Evolutionary conservation across 306 rosid genomes (phyloP).

Genomic region (Lablab purpureus): DNA sequence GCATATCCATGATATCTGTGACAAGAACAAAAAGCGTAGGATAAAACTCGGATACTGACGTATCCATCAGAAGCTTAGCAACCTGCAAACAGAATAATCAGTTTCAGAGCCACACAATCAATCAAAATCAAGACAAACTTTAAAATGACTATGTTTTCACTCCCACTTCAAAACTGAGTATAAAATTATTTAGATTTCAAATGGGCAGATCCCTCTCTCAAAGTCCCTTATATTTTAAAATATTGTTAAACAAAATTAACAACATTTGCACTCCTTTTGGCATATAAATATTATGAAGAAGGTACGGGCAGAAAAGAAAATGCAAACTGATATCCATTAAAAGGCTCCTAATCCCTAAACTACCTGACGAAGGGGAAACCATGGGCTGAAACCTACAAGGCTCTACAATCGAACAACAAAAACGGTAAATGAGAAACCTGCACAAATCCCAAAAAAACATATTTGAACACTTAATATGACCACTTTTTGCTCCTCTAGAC

Average conservation of each 20-base stretch:
- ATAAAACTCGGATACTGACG: slow-evolving; percentile 82
- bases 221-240: slow-evolving; percentile 1
- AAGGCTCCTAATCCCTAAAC: background rate
- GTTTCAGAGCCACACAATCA: slow-evolving; percentile 34
- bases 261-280: background rate
- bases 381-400: background rate
- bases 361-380: background rate
- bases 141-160: slow-evolving; percentile 22
- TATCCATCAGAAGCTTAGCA: slow-evolving; percentile 92
- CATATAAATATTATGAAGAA: background rate
- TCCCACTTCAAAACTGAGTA: slow-evolving; percentile 19
- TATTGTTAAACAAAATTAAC: background rate
- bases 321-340: background rate
- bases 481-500: background rate
- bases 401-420: background rate
- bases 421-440: background rate
- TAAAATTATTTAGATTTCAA: slow-evolving; percentile 29
- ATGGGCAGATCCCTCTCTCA: background rate
- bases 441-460: background rate
- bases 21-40: slow-evolving; percentile 93
- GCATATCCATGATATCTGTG: slow-evolving; percentile 88
- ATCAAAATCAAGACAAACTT: slow-evolving; percentile 35
- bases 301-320: background rate
- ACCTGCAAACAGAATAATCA: slow-evolving; percentile 70
- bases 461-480: background rate